phyloP scores from a whole-genome alignment of 164 flowering plant genomes.

The Cinnamomum micranthum region DNA sequence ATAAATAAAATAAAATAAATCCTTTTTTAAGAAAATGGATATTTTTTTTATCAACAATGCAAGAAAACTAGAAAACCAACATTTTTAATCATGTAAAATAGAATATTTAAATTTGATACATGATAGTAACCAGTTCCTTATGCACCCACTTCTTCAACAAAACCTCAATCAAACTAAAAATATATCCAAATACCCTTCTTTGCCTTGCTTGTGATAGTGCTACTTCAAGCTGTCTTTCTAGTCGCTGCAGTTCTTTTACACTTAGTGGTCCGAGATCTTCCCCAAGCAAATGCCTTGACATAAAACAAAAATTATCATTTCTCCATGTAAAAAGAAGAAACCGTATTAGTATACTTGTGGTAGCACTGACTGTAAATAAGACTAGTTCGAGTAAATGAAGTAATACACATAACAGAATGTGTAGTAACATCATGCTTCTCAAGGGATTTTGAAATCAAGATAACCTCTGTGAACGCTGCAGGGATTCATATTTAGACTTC shows the following conservation, averaged over 20 bases:
- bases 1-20: not conserved
- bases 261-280: slow-evolving; percentile 87
- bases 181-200: slow-evolving; percentile 54
- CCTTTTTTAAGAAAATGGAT: not conserved
- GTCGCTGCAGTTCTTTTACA: slow-evolving; percentile 75
- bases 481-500: slow-evolving; percentile 68
- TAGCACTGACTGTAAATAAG: not conserved
- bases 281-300: slow-evolving; percentile 78
- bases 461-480: slow-evolving; percentile 80
- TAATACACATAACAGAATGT: not conserved
- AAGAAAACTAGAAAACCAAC: not conserved
- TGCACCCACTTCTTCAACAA: not conserved
- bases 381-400: not conserved
- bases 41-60: not conserved
- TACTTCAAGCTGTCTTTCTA: slow-evolving; percentile 88
- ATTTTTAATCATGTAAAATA: not conserved
- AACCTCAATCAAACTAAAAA: not conserved
- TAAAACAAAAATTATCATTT: not conserved
- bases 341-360: too few relatives aligned
- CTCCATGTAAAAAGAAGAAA: not conserved
- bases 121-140: not conserved
- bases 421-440: not conserved
- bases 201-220: slow-evolving; percentile 79
- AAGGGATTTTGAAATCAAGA: not conserved
- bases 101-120: not conserved